Evolutionary conservation across 2,329 filamentous ascomycete genomes (phyloP), one percentile per base, ranked within the genome.

Genomic region (Fusarium torreyae): DNA sequence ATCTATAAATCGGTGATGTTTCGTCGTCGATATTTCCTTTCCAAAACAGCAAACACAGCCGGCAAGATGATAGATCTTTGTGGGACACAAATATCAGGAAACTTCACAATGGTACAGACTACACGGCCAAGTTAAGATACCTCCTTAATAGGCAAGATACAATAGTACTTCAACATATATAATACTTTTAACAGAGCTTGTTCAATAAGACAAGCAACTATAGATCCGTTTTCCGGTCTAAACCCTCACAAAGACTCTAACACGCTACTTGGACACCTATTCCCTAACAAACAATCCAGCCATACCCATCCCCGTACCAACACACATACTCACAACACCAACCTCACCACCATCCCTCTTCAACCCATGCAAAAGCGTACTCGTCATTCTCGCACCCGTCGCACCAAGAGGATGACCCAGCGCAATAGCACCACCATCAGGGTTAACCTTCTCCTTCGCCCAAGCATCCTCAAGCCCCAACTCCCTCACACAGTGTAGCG

Each of bases 371-470:
- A 86, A 72, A 71, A 95, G 79, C 51, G 92, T 95, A 48, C 89
- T 89, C 73, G 94, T 81, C 86, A 97, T 91, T 71, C 94, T 85
- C 31, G 92, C 93, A 34, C 93, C 94, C 7, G 94, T 98, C 33
- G 94, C 94, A 46, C 95, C 94, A 2, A 98, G 86, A 7, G 94
- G 94, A 79, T 98, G 95, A 2, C 95, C 95, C 24, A 98, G 82
- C n/a, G 95, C 94, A 79, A 98, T 97, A 4, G 94, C 95, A 33
- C 95, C 94, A 64, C 95, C 95, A 74, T 97, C 94, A 1, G 94
- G 94, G 81, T 98, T 98, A 18, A 98, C 92, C 80, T 87, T 91
- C 9, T 88, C 88, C 57, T 87, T 81, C 72, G 90, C 86, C 82
- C 84, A 89, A 70, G 75, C 88, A 74, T 81, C 77, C 78, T 89